These are phyloP conservation scores for Colletotrichum tabaci DNA, from an alignment of 2,329 filamentous ascomycete genomes.

Conservation along the genomic window DNA sequence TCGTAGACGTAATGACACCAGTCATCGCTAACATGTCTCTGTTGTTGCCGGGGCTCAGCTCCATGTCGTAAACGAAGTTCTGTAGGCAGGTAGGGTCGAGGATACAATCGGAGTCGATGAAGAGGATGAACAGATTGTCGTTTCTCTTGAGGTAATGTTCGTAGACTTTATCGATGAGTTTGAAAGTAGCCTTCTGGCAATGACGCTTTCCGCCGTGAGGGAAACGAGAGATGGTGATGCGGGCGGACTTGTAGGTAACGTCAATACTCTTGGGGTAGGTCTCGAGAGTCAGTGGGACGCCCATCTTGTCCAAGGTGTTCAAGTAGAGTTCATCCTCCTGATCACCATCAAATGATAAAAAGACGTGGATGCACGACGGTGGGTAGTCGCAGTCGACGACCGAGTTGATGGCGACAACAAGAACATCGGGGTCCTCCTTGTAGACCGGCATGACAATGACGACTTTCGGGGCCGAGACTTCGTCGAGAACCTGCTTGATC, in stretches of 20 bases:
- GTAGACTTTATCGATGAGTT: constrained; percentile 94
- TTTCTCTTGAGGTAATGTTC: constrained; percentile 87
- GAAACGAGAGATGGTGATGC: constrained; percentile 93
- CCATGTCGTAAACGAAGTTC: constrained; percentile 99
- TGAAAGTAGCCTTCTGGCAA: constrained; percentile 94
- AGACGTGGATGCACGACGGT: constrained; percentile 91
- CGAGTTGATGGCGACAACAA: constrained; percentile 90
- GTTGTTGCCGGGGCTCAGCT: constrained; percentile 92
- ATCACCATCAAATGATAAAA: constrained; percentile 94
- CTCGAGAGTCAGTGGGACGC: constrained; percentile 82
- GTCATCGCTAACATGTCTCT: constrained; percentile 98
- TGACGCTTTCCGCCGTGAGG: constrained; percentile 93
- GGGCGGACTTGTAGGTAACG: constrained; percentile 83
- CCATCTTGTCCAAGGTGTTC: constrained; percentile 86
- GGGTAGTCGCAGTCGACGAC: constrained; percentile 96
- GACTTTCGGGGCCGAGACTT: constrained; percentile 89
- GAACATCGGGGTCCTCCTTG: constrained; percentile 87
- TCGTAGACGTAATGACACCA: constrained; percentile 95
- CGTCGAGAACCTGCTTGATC: constrained; percentile 88
- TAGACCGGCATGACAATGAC: constrained; percentile 98
- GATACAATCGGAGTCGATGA: constrained; percentile 98
- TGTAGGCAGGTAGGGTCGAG: constrained; percentile 92
- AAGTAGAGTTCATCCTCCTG: constrained; percentile 91
- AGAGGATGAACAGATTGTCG: constrained; percentile 94
- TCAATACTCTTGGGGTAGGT: constrained; percentile 93